Conservation (phyloP, 768 basidiomycete species). For the Suillus sp. region DNA sequence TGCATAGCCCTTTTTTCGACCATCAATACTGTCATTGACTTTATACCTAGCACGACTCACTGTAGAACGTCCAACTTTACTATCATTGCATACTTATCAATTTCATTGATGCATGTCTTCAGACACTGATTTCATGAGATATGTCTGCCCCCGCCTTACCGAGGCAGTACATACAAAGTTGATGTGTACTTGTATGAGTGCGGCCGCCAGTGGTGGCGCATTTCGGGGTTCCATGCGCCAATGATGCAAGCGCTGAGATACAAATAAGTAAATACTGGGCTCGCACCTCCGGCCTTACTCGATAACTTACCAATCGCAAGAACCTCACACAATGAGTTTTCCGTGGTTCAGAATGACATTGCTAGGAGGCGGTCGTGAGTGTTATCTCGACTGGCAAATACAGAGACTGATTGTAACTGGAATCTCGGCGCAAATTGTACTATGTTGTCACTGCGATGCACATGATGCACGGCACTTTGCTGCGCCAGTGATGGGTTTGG, state of each 20-base stretch:
- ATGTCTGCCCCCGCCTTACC: background rate
- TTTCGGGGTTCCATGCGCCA: constrained; percentile 2
- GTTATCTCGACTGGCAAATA: background rate
- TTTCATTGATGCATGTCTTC: background rate
- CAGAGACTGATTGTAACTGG: constrained; percentile 1
- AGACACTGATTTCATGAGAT: background rate
- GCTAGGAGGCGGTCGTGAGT: constrained; percentile 51
- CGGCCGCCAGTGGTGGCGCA: background rate
- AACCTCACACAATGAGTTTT: constrained; percentile 43
- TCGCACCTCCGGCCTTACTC: background rate
- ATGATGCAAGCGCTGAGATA: constrained; percentile 6
- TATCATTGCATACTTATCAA: constrained; percentile 6
- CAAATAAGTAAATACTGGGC: constrained; percentile 3
- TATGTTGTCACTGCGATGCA: background rate
- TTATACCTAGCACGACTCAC: constrained; percentile 5
- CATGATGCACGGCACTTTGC: constrained; percentile 4
- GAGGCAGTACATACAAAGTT: background rate
- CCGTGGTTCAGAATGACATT: constrained; percentile 60
- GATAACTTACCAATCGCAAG: background rate
- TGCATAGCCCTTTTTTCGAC: background rate
- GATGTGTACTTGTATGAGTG: background rate
- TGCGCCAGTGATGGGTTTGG: constrained; percentile 52
- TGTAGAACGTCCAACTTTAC: constrained; percentile 10
- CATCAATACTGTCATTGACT: constrained; percentile 13
- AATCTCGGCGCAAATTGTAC: background rate